Conservation (phyloP, 176 grass and related monocot genomes). For the Musa beccarii region DNA sequence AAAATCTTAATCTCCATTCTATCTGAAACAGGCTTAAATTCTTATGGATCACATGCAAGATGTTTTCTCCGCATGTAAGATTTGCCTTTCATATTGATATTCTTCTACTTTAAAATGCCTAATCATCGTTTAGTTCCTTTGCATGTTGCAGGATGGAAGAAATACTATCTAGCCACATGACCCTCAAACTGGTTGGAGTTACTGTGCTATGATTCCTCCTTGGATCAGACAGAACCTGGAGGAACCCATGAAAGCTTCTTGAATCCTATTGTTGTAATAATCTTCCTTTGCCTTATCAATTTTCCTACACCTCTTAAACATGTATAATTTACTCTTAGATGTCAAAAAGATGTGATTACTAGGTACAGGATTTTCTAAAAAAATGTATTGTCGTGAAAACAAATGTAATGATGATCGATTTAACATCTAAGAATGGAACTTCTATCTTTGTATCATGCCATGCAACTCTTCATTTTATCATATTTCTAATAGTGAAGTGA, state of each 20-base stretch:
- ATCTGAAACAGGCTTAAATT: too few relatives aligned
- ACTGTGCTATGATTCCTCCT: slow-evolving; percentile 88
- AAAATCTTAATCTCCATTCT: too few relatives aligned
- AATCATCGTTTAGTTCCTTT: slow-evolving; percentile 3
- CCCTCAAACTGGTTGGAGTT: slow-evolving; percentile 92
- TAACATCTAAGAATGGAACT: neutral
- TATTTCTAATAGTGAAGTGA: too few relatives aligned
- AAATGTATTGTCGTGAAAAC: neutral
- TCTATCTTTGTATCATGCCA: neutral
- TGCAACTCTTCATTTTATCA: neutral
- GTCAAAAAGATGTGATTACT: slow-evolving; percentile 11
- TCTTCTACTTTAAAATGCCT: slow-evolving; percentile 3
- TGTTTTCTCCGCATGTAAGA: too few relatives aligned
- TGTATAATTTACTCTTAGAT: neutral
- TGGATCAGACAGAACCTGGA: slow-evolving; percentile 79
- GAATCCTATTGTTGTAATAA: slow-evolving; percentile 91
- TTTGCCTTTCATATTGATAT: too few relatives aligned
- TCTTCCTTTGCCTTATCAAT: slow-evolving; percentile 22
- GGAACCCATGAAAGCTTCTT: slow-evolving; percentile 63
- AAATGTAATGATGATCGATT: neutral
- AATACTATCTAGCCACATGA: slow-evolving; percentile 95
- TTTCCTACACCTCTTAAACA: slow-evolving; percentile 2
- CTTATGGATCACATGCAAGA: too few relatives aligned
- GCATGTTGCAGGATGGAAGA: slow-evolving; percentile 60
- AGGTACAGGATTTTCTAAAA: neutral